Evolutionary conservation across 257 asterid species (phyloP).

Genomic region (Fraxinus pennsylvanica): DNA sequence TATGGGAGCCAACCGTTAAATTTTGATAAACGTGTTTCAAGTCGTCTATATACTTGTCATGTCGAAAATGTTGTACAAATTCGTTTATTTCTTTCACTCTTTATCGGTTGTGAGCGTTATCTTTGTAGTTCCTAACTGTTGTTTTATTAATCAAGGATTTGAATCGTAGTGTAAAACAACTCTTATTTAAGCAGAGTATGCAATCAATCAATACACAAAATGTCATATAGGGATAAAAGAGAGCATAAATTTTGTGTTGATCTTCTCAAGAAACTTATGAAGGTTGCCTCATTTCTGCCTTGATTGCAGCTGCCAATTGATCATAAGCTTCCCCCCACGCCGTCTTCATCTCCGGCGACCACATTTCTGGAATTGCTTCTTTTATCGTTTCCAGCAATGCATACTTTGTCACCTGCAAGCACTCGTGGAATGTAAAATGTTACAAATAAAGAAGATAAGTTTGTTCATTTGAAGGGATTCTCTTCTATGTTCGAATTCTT

Average conservation of each 20-base stretch:
- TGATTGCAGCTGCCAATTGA: slow-evolving; percentile 4
- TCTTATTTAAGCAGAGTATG: neutral
- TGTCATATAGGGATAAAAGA: neutral
- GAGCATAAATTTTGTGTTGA: neutral
- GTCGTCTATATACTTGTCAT: too few relatives aligned
- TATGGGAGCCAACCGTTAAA: neutral
- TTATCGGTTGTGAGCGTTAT: too few relatives aligned
- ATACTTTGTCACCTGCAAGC: neutral
- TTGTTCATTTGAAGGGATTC: neutral
- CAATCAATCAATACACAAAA: neutral
- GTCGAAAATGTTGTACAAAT: too few relatives aligned
- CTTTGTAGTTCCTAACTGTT: too few relatives aligned
- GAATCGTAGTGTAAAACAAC: too few relatives aligned
- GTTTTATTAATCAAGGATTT: too few relatives aligned
- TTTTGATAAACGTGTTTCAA: too few relatives aligned
- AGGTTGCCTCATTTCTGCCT: neutral
- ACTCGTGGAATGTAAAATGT: neutral
- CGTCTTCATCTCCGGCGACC: neutral
- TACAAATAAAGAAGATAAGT: neutral
- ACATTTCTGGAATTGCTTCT: slow-evolving; percentile 2
- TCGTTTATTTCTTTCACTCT: too few relatives aligned
- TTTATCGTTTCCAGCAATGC: neutral
- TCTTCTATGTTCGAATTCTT: neutral
- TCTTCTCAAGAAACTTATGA: neutral
- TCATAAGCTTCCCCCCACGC: neutral